Conservation (phyloP, 2,329 filamentous ascomycete genomes). For the Aureobasidium sp. region DNA sequence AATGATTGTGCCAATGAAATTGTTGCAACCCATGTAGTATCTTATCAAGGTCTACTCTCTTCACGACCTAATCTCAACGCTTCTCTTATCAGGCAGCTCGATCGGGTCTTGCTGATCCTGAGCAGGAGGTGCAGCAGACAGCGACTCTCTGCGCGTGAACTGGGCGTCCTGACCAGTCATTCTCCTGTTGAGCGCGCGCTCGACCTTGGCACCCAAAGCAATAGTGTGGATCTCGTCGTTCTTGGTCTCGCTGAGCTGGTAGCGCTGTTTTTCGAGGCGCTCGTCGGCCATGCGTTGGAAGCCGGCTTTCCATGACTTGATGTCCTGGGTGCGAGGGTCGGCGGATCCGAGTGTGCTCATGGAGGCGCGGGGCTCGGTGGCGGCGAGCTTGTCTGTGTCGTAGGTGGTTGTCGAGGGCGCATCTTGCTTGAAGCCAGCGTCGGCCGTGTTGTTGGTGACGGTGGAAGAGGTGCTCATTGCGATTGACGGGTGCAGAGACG, state of each 20-base stretch:
- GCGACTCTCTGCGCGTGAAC: slow-evolving; percentile 52
- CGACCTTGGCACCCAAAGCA: slow-evolving; percentile 81
- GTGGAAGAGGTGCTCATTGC: slow-evolving; percentile 29
- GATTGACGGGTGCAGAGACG: slow-evolving; percentile 46
- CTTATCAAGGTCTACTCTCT: neutral
- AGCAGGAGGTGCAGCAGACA: slow-evolving; percentile 21
- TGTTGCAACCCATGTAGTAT: neutral
- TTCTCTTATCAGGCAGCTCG: slow-evolving; percentile 15
- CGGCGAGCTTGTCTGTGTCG: slow-evolving; percentile 25
- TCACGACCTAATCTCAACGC: slow-evolving; percentile 10
- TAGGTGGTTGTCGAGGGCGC: slow-evolving; percentile 15
- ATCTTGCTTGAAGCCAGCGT: slow-evolving; percentile 8
- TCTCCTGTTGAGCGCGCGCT: slow-evolving; percentile 75
- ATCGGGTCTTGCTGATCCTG: slow-evolving; percentile 22
- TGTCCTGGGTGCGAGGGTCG: slow-evolving; percentile 53
- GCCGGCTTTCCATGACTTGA: slow-evolving; percentile 70
- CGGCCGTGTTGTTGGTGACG: slow-evolving; percentile 24
- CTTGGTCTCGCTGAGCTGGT: slow-evolving; percentile 71
- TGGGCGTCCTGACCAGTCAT: slow-evolving; percentile 87
- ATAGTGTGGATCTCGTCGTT: slow-evolving; percentile 76
- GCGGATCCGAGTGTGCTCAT: slow-evolving; percentile 24
- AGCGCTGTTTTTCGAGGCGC: slow-evolving; percentile 74
- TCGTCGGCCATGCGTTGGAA: slow-evolving; percentile 88
- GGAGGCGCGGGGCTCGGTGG: slow-evolving; percentile 20
- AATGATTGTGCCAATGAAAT: neutral